Evolutionary conservation across 139 green algal genomes (phyloP).

Genomic region (Gonium pectorale): DNA sequence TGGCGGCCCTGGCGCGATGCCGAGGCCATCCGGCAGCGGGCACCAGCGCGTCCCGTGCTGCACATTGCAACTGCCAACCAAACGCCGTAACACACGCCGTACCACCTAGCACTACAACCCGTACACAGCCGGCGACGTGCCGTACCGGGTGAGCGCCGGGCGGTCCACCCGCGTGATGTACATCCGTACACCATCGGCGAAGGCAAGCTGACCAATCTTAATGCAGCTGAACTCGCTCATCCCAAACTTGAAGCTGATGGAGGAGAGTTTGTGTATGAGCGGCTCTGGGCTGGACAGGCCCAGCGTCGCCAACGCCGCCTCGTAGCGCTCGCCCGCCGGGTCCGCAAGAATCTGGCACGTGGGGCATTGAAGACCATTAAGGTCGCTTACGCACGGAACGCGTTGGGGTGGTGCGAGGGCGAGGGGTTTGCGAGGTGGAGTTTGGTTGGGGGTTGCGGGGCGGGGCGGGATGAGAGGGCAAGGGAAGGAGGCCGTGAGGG

Average conservation of each 20-base stretch:
- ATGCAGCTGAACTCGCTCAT: conserved; percentile 19
- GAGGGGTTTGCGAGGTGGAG: no score
- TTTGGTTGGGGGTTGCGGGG: no score
- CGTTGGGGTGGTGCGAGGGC: no score
- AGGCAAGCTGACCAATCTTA: conserved; percentile 4
- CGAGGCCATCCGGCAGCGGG: no score
- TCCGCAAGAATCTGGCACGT: conserved; percentile 37
- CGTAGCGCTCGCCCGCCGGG: conserved; percentile 40
- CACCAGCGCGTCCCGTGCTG: no score
- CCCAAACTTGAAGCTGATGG: conserved; percentile 39
- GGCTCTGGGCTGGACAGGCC: conserved; percentile 18
- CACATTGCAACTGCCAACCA: no score
- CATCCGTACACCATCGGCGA: conserved; percentile 27
- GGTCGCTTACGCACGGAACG: no score
- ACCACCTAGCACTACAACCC: neutral
- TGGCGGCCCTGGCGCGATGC: no score
- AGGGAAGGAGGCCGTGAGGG: neutral
- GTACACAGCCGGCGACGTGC: neutral
- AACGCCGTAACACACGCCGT: no score
- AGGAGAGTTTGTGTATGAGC: conserved; percentile 39
- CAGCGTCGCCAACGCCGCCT: conserved; percentile 17
- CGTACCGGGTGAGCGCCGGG: conserved; percentile 32
- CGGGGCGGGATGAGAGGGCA: no score
- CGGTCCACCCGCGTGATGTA: conserved; percentile 45
- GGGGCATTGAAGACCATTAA: no score